phyloP scores from a whole-genome alignment of 2,329 filamentous ascomycete species.

The Pseudogymnoascus sp. region DNA sequence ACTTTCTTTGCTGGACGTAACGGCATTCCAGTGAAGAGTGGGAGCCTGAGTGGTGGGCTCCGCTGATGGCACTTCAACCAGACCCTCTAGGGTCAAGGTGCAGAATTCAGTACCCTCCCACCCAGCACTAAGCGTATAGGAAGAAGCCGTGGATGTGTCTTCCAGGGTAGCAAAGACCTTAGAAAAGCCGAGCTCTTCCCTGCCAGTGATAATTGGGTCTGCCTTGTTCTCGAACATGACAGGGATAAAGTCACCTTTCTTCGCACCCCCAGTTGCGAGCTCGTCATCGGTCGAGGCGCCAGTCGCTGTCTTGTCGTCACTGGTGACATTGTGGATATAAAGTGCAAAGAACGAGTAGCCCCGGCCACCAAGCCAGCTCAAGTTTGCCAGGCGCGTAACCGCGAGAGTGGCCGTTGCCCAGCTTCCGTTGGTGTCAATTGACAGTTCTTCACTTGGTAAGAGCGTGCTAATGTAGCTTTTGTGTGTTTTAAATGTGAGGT shows the following conservation, averaged over 20 bases:
- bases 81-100: constrained; percentile 11
- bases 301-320: constrained; percentile 33
- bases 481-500: constrained; percentile 24
- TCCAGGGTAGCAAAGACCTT: constrained; percentile 38
- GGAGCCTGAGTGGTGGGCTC: neutral
- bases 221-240: constrained; percentile 48
- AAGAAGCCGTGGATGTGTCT: neutral
- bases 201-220: constrained; percentile 51
- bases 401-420: constrained; percentile 33
- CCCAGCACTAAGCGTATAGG: constrained; percentile 16
- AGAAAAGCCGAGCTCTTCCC: constrained; percentile 51
- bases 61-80: neutral
- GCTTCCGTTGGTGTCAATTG: constrained; percentile 19
- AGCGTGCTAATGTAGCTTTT: constrained; percentile 9
- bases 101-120: constrained; percentile 20
- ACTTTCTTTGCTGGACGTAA: neutral
- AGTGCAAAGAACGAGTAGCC: constrained; percentile 53
- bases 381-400: constrained; percentile 38
- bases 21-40: constrained; percentile 3
- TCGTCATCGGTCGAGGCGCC: constrained; percentile 43
- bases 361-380: constrained; percentile 54
- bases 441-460: neutral
- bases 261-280: constrained; percentile 28
- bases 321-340: constrained; percentile 53
- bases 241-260: constrained; percentile 43